Conservation (phyloP, 2,329 filamentous ascomycete species). For the Eutypa lata region DNA sequence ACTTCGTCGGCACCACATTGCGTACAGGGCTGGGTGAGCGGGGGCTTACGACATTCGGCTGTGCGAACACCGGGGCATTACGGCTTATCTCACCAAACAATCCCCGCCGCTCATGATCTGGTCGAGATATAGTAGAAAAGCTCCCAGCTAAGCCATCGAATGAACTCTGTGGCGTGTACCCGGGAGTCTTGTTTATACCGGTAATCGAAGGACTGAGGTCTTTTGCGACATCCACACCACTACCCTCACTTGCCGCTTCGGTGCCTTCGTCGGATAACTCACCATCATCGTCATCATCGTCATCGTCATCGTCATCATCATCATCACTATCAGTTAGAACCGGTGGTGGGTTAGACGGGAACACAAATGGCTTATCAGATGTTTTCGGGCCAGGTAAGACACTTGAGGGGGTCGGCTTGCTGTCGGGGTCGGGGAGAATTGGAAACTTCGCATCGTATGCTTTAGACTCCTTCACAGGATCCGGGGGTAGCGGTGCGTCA, state of each 20-base stretch:
- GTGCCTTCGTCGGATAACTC: slow-evolving; percentile 45
- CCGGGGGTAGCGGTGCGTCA: slow-evolving; percentile 40
- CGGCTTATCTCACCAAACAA: slow-evolving; percentile 55
- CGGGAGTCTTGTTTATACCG: slow-evolving; percentile 43
- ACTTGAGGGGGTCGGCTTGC: slow-evolving; percentile 16
- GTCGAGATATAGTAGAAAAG: slow-evolving; percentile 44
- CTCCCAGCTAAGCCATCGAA: slow-evolving; percentile 47
- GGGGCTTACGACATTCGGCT: slow-evolving; percentile 54
- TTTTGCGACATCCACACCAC: slow-evolving; percentile 63
- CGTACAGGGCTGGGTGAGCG: slow-evolving; percentile 72
- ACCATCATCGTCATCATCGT: too few species aligned
- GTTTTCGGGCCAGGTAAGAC: slow-evolving; percentile 23
- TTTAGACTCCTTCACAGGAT: slow-evolving; percentile 30
- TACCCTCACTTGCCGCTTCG: slow-evolving; percentile 50
- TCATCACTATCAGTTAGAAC: slow-evolving; percentile 33
- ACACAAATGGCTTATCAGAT: slow-evolving; percentile 4
- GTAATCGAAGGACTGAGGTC: slow-evolving; percentile 54
- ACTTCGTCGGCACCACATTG: slow-evolving; percentile 49
- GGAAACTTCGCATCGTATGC: slow-evolving; percentile 24
- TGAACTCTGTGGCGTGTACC: slow-evolving; percentile 56
- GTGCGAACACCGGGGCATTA: slow-evolving; percentile 52
- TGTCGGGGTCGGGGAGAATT: slow-evolving; percentile 20
- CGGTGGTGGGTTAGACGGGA: slow-evolving; percentile 26
- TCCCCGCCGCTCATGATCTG: slow-evolving; percentile 40
- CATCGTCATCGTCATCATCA: slow-evolving; percentile 33